These are phyloP conservation scores for Mollisia scopiformis DNA, from an alignment of 2,329 filamentous ascomycete species.

Conservation along the genomic window DNA sequence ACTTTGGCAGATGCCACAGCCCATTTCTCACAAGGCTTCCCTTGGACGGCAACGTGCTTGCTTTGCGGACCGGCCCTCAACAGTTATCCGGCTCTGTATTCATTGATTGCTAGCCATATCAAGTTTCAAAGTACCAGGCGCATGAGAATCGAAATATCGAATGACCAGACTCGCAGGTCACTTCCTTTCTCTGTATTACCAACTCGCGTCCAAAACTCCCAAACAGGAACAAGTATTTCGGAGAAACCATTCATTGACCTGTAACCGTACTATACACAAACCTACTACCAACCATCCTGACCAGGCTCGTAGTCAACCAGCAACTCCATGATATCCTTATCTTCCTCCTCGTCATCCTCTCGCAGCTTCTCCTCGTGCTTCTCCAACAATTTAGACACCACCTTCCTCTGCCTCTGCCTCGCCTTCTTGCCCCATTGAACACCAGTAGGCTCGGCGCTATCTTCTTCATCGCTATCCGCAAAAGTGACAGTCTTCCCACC, in stretches of 20 bases:
- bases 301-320: slow-evolving; percentile 53
- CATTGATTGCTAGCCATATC: background rate
- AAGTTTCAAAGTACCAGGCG: background rate
- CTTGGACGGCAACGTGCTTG: no score
- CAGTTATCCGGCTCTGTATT: no score
- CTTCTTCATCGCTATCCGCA: slow-evolving; percentile 48
- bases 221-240: background rate
- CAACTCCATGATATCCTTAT: slow-evolving; percentile 77
- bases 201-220: background rate
- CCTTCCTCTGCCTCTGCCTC: slow-evolving; percentile 67
- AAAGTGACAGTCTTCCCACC: slow-evolving; percentile 49
- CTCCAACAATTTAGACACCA: slow-evolving; percentile 67
- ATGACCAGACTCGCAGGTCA: no score
- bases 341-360: slow-evolving; percentile 64
- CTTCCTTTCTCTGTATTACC: background rate
- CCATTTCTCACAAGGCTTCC: background rate
- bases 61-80: no score
- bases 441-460: slow-evolving; percentile 43
- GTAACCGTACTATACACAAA: slow-evolving; percentile 6
- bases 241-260: background rate
- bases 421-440: slow-evolving; percentile 71
- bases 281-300: slow-evolving; percentile 28
- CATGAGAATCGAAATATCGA: background rate
- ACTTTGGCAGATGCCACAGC: background rate
- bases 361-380: slow-evolving; percentile 57